Conservation (phyloP, 1,139 yeast genomes). For the Arxiozyma heterogenica region DNA sequence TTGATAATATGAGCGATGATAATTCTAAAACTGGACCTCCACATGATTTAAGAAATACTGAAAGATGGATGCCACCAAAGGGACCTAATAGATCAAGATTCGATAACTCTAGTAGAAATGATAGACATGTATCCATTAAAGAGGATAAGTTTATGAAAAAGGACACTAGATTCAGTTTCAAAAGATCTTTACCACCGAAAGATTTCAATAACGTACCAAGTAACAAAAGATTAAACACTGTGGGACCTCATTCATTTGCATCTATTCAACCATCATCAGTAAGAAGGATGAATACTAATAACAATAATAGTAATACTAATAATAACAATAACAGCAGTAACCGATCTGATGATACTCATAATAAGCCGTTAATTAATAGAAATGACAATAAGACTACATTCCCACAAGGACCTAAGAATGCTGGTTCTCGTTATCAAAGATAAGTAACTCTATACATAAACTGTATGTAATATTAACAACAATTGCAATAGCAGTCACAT, state of each 20-base stretch:
- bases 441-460: background rate
- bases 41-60: background rate
- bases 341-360: background rate
- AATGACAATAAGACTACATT: constrained; percentile 7
- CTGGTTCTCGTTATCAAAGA: constrained; percentile 19
- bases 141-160: background rate
- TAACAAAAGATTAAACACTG: background rate
- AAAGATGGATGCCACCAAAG: background rate
- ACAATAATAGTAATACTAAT: background rate
- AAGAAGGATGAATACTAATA: background rate
- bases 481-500: background rate
- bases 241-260: background rate
- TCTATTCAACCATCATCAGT: background rate
- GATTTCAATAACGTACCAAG: background rate
- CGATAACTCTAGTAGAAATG: background rate
- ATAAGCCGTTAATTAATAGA: background rate
- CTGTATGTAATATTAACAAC: background rate
- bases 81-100: background rate
- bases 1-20: background rate
- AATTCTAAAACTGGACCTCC: background rate
- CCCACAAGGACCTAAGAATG: constrained; percentile 19
- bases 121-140: background rate
- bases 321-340: background rate
- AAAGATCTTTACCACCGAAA: background rate
- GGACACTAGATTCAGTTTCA: background rate